Conservation (phyloP, 2,329 filamentous ascomycete genomes). For the Bipolaris oryzae region DNA sequence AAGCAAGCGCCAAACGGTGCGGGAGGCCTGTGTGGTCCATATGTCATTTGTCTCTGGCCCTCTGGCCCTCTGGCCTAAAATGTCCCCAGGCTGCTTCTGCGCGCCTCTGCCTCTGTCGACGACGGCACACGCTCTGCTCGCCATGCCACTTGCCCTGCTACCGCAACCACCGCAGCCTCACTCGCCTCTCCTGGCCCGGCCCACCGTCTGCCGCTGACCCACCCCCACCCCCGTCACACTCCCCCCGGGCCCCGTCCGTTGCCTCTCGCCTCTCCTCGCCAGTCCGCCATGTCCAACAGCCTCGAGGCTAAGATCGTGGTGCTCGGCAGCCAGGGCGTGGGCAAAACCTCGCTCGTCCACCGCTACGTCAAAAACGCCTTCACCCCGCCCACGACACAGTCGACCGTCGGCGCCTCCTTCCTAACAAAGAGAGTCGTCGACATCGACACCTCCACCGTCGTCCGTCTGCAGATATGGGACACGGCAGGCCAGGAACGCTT, state of each 20-base stretch:
- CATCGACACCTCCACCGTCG: slow-evolving; percentile 80
- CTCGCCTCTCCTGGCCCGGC: slow-evolving; percentile 18
- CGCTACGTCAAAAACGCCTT: slow-evolving; percentile 77
- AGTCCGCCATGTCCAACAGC: slow-evolving; percentile 52
- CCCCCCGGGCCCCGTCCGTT: neutral
- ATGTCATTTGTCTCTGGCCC: slow-evolving; percentile 29
- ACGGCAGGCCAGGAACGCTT: slow-evolving; percentile 96
- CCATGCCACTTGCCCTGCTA: slow-evolving; percentile 39
- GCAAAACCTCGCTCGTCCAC: slow-evolving; percentile 79
- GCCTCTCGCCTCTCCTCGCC: neutral
- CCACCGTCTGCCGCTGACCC: slow-evolving; percentile 19
- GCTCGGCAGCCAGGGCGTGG: slow-evolving; percentile 78
- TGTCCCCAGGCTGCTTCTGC: neutral
- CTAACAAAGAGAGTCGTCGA: slow-evolving; percentile 73
- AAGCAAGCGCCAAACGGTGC: slow-evolving; percentile 36
- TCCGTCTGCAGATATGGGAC: slow-evolving; percentile 96
- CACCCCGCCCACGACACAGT: slow-evolving; percentile 60
- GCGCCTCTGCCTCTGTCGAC: neutral
- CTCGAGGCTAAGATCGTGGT: slow-evolving; percentile 84
- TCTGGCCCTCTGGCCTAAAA: slow-evolving; percentile 11
- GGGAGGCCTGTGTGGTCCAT: slow-evolving; percentile 4
- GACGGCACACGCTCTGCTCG: slow-evolving; percentile 18
- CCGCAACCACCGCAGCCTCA: slow-evolving; percentile 27
- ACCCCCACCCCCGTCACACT: slow-evolving; percentile 4
- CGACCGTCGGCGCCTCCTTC: slow-evolving; percentile 59